These are phyloP conservation scores for Pichia cephalocereana DNA, from an alignment of 805 yeast genomes.

Conservation along the genomic window DNA sequence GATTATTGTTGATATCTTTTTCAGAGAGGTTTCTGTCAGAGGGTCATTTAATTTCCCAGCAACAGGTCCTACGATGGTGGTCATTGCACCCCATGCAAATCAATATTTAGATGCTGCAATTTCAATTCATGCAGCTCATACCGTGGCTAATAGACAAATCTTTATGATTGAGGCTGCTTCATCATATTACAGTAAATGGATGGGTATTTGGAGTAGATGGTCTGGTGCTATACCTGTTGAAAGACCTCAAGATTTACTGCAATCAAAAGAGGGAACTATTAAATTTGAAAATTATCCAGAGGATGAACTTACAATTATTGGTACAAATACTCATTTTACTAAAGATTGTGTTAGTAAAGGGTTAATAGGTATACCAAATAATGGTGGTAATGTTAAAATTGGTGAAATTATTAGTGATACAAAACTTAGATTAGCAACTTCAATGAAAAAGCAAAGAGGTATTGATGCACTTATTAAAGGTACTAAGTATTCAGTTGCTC, in stretches of 20 bases:
- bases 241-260: conserved; percentile 79
- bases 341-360: conserved; percentile 56
- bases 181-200: conserved; percentile 54
- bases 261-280: conserved; percentile 51
- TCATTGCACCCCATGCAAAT: conserved; percentile 97
- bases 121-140: conserved; percentile 63
- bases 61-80: conserved; percentile 80
- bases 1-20: conserved; percentile 44
- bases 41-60: conserved; percentile 69
- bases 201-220: conserved; percentile 68
- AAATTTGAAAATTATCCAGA: conserved; percentile 34
- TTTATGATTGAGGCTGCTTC: conserved; percentile 81
- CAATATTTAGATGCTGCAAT: conserved; percentile 67
- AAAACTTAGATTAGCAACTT: conserved; percentile 55
- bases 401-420: conserved; percentile 62
- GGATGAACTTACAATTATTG: conserved; percentile 51
- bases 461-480: conserved; percentile 39
- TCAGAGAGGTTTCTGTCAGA: conserved; percentile 80
- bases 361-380: conserved; percentile 66
- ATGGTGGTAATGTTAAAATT: conserved; percentile 68
- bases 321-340: conserved; percentile 60
- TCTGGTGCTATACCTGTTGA: conserved; percentile 85
- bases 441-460: conserved; percentile 49
- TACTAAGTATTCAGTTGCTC: conserved; percentile 58
- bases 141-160: conserved; percentile 56